Conservation (phyloP, 495 filamentous ascomycete genomes). For the Cercophora samala region DNA sequence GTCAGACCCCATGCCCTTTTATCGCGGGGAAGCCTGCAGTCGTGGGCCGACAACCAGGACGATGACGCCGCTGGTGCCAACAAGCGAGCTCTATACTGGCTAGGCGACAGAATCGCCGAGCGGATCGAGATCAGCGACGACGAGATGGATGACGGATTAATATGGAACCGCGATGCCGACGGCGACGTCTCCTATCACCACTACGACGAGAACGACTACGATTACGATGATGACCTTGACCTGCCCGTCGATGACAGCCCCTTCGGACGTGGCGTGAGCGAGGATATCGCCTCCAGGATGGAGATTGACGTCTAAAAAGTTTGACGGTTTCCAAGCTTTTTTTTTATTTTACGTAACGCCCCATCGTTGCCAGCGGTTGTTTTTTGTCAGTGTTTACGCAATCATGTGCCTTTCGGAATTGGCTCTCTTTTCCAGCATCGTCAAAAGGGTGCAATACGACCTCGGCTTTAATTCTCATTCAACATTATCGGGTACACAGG, state of each 20-base stretch:
- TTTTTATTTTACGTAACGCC: background rate
- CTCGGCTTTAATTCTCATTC: background rate
- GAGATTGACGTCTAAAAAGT: constrained; percentile 48
- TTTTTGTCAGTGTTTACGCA: background rate
- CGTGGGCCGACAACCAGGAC: constrained; percentile 7
- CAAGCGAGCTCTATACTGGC: constrained; percentile 81
- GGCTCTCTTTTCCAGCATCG: background rate
- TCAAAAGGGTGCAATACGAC: background rate
- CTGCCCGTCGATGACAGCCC: constrained; percentile 42
- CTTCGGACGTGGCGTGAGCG: constrained; percentile 60
- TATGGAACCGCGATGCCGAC: constrained; percentile 51
- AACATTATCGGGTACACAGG: background rate
- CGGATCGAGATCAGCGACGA: constrained; percentile 42
- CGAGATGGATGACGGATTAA: constrained; percentile 43
- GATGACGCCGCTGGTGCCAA: constrained; percentile 47
- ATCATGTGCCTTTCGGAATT: background rate
- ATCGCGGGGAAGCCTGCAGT: constrained; percentile 20
- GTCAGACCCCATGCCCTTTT: constrained; percentile 26
- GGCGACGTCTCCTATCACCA: constrained; percentile 50
- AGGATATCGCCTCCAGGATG: constrained; percentile 70
- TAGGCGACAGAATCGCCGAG: constrained; percentile 60
- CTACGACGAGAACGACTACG: constrained; percentile 46
- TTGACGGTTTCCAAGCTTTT: background rate
- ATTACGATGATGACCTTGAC: constrained; percentile 30
- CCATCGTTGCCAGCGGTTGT: background rate